Percentiles rank a stretch among this genome's conserved stretches.
Evolutionary conservation across 257 asterid genomes (phyloP).

Genomic region (Datura wrightii): DNA sequence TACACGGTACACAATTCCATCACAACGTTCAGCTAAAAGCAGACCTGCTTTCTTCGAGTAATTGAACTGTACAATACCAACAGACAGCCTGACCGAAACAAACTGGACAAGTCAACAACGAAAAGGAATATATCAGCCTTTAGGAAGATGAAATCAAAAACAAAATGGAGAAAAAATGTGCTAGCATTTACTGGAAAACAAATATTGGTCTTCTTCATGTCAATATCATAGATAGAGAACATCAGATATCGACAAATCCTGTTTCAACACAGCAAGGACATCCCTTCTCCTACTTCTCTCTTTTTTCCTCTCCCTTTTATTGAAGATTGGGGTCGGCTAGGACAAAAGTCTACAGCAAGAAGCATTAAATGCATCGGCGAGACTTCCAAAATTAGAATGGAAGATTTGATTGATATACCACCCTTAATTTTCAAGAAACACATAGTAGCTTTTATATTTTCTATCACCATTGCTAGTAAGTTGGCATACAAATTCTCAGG

Average conservation of each 20-base stretch:
- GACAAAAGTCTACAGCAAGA: background rate
- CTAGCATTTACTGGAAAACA: background rate
- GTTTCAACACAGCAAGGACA: background rate
- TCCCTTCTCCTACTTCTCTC: background rate
- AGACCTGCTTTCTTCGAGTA: conserved; percentile 27
- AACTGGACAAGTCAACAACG: conserved; percentile 7
- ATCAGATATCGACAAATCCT: background rate
- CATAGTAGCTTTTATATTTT: background rate
- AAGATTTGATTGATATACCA: background rate
- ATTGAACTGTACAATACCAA: conserved; percentile 27
- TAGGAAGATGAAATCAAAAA: conserved; percentile 3
- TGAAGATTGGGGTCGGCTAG: background rate
- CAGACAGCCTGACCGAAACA: conserved; percentile 28
- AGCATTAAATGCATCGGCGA: background rate
- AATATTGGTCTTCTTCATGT: background rate
- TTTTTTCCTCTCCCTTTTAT: background rate
- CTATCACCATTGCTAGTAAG: background rate
- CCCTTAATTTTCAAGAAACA: background rate
- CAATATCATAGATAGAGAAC: conserved; percentile 8
- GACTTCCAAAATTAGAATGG: background rate
- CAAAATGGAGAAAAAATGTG: background rate
- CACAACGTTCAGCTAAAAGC: background rate
- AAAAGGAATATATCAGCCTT: background rate
- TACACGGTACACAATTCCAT: background rate
- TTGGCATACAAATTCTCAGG: background rate